Evolutionary conservation across 2,329 filamentous ascomycete species (phyloP).

Genomic region (Cladophialophora chaetospira): DNA sequence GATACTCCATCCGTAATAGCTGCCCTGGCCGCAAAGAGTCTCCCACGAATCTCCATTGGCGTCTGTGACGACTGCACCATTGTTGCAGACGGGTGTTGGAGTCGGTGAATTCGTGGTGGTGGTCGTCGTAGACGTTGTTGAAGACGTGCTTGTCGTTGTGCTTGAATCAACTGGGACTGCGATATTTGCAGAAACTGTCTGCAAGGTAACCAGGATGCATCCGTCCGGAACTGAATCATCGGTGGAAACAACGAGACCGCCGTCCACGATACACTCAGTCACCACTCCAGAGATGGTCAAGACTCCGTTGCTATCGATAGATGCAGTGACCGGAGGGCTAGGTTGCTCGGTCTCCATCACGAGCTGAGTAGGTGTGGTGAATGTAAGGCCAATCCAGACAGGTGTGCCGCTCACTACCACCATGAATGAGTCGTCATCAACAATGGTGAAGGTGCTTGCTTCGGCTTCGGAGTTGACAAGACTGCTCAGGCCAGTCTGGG

Average conservation of each 20-base stretch:
- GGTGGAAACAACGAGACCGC: neutral
- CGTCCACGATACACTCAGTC: neutral
- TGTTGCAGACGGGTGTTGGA: neutral
- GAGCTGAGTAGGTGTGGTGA: conserved; percentile 1
- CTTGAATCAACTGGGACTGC: neutral
- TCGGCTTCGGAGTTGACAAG: neutral
- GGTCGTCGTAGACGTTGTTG: neutral
- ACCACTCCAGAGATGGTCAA: neutral
- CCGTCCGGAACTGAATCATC: conserved; percentile 1
- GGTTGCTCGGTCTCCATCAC: conserved; percentile 1
- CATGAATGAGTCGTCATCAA: conserved; percentile 5
- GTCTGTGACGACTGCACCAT: neutral
- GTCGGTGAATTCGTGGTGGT: neutral
- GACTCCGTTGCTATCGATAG: neutral
- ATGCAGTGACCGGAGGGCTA: neutral
- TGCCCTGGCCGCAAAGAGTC: conserved; percentile 7
- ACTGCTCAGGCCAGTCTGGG: conserved; percentile 4
- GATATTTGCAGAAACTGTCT: neutral
- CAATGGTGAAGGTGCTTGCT: conserved; percentile 6
- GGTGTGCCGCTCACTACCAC: neutral
- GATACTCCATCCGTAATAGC: conserved; percentile 2
- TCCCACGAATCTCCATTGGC: conserved; percentile 1
- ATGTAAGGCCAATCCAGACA: conserved; percentile 1
- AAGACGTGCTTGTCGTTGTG: no score
- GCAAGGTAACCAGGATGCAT: neutral